phyloP scores from a whole-genome alignment of 305 asterid genomes.

The Fraxinus xanthoxyloides region DNA sequence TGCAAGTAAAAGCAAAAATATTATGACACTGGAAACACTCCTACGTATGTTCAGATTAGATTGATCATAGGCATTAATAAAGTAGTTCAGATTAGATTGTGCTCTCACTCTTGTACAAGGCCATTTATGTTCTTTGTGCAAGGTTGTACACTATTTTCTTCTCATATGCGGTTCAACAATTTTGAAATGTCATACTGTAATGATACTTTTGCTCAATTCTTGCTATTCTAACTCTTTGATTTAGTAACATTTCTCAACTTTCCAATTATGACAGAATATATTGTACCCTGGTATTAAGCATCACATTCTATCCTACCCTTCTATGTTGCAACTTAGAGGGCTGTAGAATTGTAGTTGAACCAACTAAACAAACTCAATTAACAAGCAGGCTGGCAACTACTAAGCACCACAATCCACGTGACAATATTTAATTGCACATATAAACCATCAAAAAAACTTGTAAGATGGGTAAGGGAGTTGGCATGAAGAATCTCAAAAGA shows the following conservation, averaged over 20 bases:
- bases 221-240: not conserved
- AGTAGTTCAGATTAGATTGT: not conserved
- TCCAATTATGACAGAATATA: not conserved
- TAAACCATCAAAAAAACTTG: not conserved
- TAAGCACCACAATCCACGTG: not conserved
- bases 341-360: not conserved
- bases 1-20: conserved; percentile 33
- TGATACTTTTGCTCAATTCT: not conserved
- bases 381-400: not conserved
- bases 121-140: not conserved
- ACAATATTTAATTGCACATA: not conserved
- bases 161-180: not conserved
- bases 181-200: not conserved
- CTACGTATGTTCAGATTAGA: not conserved
- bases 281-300: not conserved
- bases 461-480: conserved; percentile 1
- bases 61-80: not conserved
- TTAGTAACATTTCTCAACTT: not conserved
- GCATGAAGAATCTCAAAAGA: conserved; percentile 15
- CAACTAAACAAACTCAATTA: not conserved
- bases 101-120: not conserved
- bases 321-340: not conserved
- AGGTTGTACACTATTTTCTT: not conserved
- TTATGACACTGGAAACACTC: not conserved
- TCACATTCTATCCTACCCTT: conserved; percentile 2